phyloP scores from a whole-genome alignment of 2,329 filamentous ascomycete genomes.

The Zalaria obscura region DNA sequence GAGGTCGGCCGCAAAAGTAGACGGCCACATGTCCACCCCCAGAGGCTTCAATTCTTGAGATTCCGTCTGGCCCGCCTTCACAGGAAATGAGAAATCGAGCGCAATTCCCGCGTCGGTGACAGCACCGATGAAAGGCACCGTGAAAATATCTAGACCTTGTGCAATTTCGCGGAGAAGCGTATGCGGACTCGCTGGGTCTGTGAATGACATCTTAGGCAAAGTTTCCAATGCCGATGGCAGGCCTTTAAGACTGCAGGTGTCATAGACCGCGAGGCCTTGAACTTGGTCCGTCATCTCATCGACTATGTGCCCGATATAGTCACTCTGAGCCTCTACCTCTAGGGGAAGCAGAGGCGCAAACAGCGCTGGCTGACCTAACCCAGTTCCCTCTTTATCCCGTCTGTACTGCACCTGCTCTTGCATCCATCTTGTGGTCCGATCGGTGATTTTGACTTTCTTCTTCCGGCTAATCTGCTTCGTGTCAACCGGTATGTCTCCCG shows the following conservation, averaged over 20 bases:
- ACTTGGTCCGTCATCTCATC: conserved; percentile 46
- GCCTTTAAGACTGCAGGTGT: conserved; percentile 52
- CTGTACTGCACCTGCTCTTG: conserved; percentile 43
- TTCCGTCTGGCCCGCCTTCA: conserved; percentile 11
- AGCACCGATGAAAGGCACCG: conserved; percentile 58
- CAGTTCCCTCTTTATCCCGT: background rate
- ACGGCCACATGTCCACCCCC: conserved; percentile 66
- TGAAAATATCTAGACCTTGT: conserved; percentile 67
- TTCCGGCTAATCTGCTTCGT: conserved; percentile 36
- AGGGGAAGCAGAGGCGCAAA: conserved; percentile 61
- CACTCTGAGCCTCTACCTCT: conserved; percentile 57
- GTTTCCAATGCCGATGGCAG: conserved; percentile 45
- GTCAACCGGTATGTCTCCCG: conserved; percentile 59
- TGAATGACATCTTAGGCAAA: conserved; percentile 63
- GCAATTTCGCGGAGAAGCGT: conserved; percentile 62
- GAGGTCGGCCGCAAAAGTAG: conserved; percentile 45
- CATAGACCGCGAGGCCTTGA: conserved; percentile 64
- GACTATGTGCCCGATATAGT: conserved; percentile 63
- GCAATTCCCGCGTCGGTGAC: conserved; percentile 78
- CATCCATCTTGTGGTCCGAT: conserved; percentile 74
- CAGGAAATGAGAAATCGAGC: conserved; percentile 62
- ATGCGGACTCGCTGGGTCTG: conserved; percentile 56
- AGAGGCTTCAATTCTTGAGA: conserved; percentile 32
- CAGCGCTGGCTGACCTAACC: conserved; percentile 31
- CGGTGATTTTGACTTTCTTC: conserved; percentile 67